Conservation (phyloP, 208 protist genomes). For the Tetramitus jugosus region DNA sequence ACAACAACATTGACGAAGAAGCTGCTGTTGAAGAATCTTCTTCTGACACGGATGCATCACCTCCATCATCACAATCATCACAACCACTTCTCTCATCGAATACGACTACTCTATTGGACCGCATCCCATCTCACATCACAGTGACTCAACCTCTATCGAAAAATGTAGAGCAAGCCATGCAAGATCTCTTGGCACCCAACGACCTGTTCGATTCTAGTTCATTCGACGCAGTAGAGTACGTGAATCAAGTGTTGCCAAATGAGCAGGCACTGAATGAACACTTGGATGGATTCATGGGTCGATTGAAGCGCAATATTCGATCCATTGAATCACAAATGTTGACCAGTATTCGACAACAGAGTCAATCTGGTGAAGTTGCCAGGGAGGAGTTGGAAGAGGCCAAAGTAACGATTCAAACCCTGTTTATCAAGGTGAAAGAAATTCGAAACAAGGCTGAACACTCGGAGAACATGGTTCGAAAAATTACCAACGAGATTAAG, state of each 20-base stretch:
- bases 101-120: too few species aligned
- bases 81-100: too few species aligned
- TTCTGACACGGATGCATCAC: too few species aligned
- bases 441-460: constrained; percentile 77
- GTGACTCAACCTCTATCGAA: too few species aligned
- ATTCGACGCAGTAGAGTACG: constrained; percentile 81
- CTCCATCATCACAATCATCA: too few species aligned
- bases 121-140: too few species aligned
- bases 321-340: constrained; percentile 75
- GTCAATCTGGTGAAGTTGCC: constrained; percentile 51
- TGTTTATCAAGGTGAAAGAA: constrained; percentile 71
- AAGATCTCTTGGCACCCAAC: constrained; percentile 58
- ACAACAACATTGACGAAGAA: background rate
- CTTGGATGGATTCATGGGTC: constrained; percentile 65
- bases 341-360: constrained; percentile 74
- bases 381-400: constrained; percentile 68
- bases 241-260: constrained; percentile 80
- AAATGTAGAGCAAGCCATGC: constrained; percentile 61
- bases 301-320: constrained; percentile 64
- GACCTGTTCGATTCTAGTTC: constrained; percentile 63
- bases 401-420: constrained; percentile 63
- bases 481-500: constrained; percentile 82
- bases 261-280: constrained; percentile 63
- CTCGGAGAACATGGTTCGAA: constrained; percentile 79
- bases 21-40: background rate